These are phyloP conservation scores for Cetraspora pellucida DNA, from an alignment of 192 early-diverging fungal species.

Conservation along the genomic window DNA sequence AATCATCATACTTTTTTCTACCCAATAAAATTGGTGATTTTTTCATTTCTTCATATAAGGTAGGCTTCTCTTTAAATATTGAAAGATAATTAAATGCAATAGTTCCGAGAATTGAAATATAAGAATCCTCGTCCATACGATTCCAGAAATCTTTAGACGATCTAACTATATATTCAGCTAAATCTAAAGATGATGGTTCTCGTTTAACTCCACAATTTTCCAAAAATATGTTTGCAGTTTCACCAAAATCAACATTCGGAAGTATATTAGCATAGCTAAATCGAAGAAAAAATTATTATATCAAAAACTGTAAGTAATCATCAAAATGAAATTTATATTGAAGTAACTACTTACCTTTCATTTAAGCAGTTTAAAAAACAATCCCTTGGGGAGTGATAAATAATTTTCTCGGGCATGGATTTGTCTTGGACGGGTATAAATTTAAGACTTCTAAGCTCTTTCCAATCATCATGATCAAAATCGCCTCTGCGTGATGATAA, in stretches of 20 bases:
- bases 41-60: slow-evolving; percentile 61
- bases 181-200: slow-evolving; percentile 75
- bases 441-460: slow-evolving; percentile 43
- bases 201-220: slow-evolving; percentile 81
- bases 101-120: slow-evolving; percentile 74
- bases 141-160: slow-evolving; percentile 62
- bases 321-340: not conserved
- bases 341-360: slow-evolving; percentile 23
- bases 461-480: slow-evolving; percentile 60
- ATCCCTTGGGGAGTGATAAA: not conserved
- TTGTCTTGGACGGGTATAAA: slow-evolving; percentile 67
- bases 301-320: too few species aligned
- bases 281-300: slow-evolving; percentile 45
- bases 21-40: slow-evolving; percentile 65
- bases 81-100: slow-evolving; percentile 42
- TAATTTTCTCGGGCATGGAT: not conserved
- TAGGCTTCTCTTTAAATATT: slow-evolving; percentile 49
- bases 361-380: slow-evolving; percentile 12
- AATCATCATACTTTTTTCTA: slow-evolving; percentile 38
- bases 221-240: slow-evolving; percentile 71
- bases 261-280: slow-evolving; percentile 58
- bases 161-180: slow-evolving; percentile 65
- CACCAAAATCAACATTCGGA: slow-evolving; percentile 71
- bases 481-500: slow-evolving; percentile 63
- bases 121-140: slow-evolving; percentile 49